Evolutionary conservation across 2,329 filamentous ascomycete species (phyloP), one percentile per base, ranked within the genome.

Genomic region (Sarocladium brachiariae): DNA sequence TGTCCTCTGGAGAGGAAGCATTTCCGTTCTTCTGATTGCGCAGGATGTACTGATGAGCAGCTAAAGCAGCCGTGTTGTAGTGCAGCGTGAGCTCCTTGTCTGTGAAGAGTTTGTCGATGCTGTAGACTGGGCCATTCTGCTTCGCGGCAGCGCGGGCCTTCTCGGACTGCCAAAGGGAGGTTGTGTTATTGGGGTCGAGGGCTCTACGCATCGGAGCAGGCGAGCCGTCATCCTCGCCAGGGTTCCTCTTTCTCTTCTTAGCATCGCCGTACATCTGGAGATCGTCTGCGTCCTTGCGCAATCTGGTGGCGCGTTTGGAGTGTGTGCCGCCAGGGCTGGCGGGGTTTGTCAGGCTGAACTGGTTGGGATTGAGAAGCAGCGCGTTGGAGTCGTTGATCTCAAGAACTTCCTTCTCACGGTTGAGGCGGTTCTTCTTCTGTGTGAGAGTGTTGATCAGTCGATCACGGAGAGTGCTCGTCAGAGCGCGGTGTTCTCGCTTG

Each of bases 101-200:
- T 0, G 82, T 86, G 48, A 86, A 86, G 33, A 86, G 75, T 68
- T 85, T 85, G 58, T 86, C 81, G 53, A 86, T 78, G 61, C 78
- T 84, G 62, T 83, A 84, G 2, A 81, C 67, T 0, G 80, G 75
- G 8, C 78, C 81, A 18, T 78, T 75, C 58, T 81, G 75, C 61
- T 78, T 77, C 51, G 76, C 69, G 50, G 71, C 68, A 52, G 70
- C 67, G 56, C 74, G 71, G 49, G 80, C 68, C 60, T 79, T 77
- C 57, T 84, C 81, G 48, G 73, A 78, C 59, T 80, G 77, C 80
- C 81, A 84, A 21, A 84, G 67, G 6, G 80, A 73, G 1, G 81
- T 85, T 25, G 75, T 81, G 57, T 71, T 77, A 51, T 75, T 75
- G 39, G 74, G 70, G 45, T 85, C 81, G 30, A 81, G 63, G 6